Evolutionary conservation across 768 basidiomycete genomes (phyloP), one percentile per base, ranked within the genome.

Genomic region (Nidularia pulvinata): DNA sequence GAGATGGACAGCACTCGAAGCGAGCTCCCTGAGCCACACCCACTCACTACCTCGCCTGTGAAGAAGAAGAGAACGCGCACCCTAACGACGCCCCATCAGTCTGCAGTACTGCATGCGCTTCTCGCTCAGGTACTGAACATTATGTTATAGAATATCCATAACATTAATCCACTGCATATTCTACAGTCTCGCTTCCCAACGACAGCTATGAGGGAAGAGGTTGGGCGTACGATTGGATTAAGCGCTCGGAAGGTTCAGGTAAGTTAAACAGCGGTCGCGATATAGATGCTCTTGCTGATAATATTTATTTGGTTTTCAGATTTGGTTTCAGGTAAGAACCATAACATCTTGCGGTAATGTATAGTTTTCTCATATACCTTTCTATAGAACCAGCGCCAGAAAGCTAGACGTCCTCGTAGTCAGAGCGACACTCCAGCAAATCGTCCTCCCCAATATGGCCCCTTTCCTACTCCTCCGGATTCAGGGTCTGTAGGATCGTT

Each of bases 161-260:
- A 19, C 19, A 1, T 19, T 19, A 19, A 19, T 19, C 19, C 19
- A 19, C 19, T 19, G 19, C 19, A 19, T 19, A 25, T 25, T 9
- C 10, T 34, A 14, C 51, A 95, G 92, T 94, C 93, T 49, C 88
- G 90, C 36, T 94, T 95, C 69, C 92, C 92, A 4, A 89, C 91
- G 2, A 93, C 92, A 2, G 85, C 89, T 7, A 85, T 89, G 82
- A 83, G 92, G 48, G 93, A 94, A 70, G 89, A 93, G 58, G 91
- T 94, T 30, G 92, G 93, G 6, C 83, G 88, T 22, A 79, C 88
- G 35, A 94, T 94, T 59, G 92, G 91, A n/a, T 72, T 95, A 64
- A 93, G 91, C 65, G 91, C 91, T 46, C 82, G 92, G 39, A 92
- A 94, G 75, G 92, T 95, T 2, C 92, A 95, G 83, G 91, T 89